Base-by-base conservation (phyloP, 768 basidiomycete species). In the Paxillus ammoniavirescens region DNA sequence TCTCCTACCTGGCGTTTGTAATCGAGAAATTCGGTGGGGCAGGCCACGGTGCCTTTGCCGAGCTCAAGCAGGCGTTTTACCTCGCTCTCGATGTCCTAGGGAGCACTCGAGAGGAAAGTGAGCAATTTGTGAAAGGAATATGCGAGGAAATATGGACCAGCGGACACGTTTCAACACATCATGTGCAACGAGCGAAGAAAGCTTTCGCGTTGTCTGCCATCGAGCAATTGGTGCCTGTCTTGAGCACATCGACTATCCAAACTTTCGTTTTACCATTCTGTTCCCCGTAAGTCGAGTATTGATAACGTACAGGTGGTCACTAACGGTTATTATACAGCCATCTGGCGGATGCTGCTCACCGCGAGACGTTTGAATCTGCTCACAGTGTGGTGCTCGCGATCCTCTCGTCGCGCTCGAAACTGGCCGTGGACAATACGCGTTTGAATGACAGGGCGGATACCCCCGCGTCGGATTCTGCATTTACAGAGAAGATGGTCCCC, bases 281-380 rank as follows among this genome's bases (percentile, higher is more conserved):
- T 59, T 72, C 81, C 40, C 85, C 86, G 89, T 91, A 67, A 69
- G 87, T 69, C 31, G 40, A 50, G 45, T 31, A 38, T 43, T 35
- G 53, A 54, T 42, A 53, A 7, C 40, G 14, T 41, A 28, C 15
- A 31, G 3, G 14, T 9, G 36, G 18, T 30, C 28, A 31, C 33
- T 46, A 28, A 51, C 37, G 31, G 43, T 35, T 18, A 26, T 42
- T 43, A 40, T 47, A 31, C 60, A 91, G 90, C 15, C 80, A 87
- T 64, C 74, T 92, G 28, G 76, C 73, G 49, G 78, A 84, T 52
- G 59, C 82, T 2, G 52, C 51, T 13, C 75, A 89, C 58, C 82
- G 87, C 33, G 88, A 93, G 58, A 83, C 83, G n/a, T 94, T 84
- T 61, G 92, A 95, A 66, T 87, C 90, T 0, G 84, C 91, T 1